Evolutionary conservation across 2,329 filamentous ascomycete genomes (phyloP).

Genomic region (Hansfordia pulvinata): DNA sequence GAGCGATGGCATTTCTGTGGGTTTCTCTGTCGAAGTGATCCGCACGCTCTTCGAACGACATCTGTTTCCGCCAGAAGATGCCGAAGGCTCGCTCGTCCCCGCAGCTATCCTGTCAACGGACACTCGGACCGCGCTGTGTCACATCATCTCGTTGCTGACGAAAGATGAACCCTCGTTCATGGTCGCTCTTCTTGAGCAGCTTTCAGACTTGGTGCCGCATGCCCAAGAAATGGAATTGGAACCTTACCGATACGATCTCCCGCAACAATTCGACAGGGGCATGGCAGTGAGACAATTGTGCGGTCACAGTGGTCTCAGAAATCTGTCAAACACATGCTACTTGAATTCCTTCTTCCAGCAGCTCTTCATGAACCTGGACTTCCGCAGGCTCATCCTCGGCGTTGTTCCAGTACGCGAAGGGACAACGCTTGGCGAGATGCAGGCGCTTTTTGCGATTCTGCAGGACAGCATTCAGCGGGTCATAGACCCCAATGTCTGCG

Average conservation of each 20-base stretch:
- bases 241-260: slow-evolving; percentile 49
- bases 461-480: slow-evolving; percentile 67
- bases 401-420: too few relatives aligned
- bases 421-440: slow-evolving; percentile 63
- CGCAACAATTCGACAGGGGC: slow-evolving; percentile 47
- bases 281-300: slow-evolving; percentile 61
- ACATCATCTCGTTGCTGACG: slow-evolving; percentile 42
- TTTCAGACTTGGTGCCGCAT: slow-evolving; percentile 36
- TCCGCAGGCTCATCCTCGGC: slow-evolving; percentile 82
- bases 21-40: slow-evolving; percentile 16
- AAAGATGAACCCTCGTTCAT: slow-evolving; percentile 36
- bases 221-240: slow-evolving; percentile 25
- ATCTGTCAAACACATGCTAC: slow-evolving; percentile 93
- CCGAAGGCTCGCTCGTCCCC: slow-evolving; percentile 17
- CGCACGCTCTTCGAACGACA: slow-evolving; percentile 46
- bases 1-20: slow-evolving; percentile 7
- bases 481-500: slow-evolving; percentile 60
- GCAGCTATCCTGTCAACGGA: slow-evolving; percentile 33
- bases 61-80: slow-evolving; percentile 45
- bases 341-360: slow-evolving; percentile 91
- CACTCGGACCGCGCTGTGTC: slow-evolving; percentile 46
- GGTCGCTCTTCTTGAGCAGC: slow-evolving; percentile 31
- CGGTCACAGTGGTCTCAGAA: slow-evolving; percentile 80
- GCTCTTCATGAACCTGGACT: slow-evolving; percentile 87
- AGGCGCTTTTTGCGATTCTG: slow-evolving; percentile 72